Evolutionary conservation across 441 rosid species (phyloP).

Genomic region (Manihot esculenta): DNA sequence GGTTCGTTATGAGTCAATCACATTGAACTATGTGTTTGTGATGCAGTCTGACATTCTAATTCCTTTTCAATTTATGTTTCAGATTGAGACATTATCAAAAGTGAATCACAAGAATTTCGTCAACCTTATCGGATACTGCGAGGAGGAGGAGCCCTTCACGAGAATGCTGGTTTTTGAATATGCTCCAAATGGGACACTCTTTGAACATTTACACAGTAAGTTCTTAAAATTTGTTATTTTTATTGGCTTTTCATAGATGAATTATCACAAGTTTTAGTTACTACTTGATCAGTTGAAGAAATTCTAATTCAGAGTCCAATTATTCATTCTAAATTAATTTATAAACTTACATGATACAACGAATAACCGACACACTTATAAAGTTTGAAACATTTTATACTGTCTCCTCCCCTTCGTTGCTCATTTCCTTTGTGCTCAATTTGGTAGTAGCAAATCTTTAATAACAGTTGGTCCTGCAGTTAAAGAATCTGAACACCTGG

Average conservation of each 20-base stretch:
- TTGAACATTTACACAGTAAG: slow-evolving; percentile 93
- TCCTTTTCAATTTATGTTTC: slow-evolving; percentile 27
- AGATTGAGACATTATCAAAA: slow-evolving; percentile 75
- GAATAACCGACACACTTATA: too few relatives aligned
- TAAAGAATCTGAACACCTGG: slow-evolving; percentile 78
- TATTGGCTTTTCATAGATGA: neutral
- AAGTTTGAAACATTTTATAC: too few relatives aligned
- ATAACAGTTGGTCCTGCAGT: slow-evolving; percentile 43
- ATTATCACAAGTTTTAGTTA: slow-evolving; percentile 19
- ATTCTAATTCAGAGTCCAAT: slow-evolving; percentile 35
- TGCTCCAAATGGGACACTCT: slow-evolving; percentile 93
- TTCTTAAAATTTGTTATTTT: slow-evolving; percentile 7
- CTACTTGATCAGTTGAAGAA: slow-evolving; percentile 48
- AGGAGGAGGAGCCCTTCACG: slow-evolving; percentile 76
- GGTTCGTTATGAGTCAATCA: slow-evolving; percentile 37
- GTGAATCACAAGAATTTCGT: slow-evolving; percentile 91
- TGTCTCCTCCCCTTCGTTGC: neutral
- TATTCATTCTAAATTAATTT: neutral
- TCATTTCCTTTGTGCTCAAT: neutral
- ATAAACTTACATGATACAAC: too few relatives aligned
- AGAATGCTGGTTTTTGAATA: slow-evolving; percentile 96
- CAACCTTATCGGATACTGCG: slow-evolving; percentile 85
- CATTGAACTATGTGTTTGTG: neutral
- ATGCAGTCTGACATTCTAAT: slow-evolving; percentile 14
- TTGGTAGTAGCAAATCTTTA: slow-evolving; percentile 17